Percentiles rank a stretch among this genome's conserved stretches.
These are phyloP conservation scores for Trichophyton simii DNA, from an alignment of 2,329 filamentous ascomycete genomes.

Conservation along the genomic window DNA sequence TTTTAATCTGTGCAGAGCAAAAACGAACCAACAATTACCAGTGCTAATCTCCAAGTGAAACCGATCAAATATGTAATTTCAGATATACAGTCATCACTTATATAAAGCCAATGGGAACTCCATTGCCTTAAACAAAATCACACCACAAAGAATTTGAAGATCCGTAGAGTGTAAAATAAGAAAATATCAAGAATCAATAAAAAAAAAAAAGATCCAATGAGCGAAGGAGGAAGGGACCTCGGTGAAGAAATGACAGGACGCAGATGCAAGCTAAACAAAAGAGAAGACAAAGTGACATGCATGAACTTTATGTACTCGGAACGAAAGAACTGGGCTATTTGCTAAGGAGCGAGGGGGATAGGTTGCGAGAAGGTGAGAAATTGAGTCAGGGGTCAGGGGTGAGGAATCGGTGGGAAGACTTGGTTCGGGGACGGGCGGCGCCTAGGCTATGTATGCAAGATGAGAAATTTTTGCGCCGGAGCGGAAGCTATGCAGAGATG, in stretches of 20 bases:
- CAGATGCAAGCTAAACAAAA: slow-evolving; percentile 1
- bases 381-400: neutral
- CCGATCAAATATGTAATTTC: neutral
- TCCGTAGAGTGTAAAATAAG: neutral
- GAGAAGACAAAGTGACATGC: neutral
- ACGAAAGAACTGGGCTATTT: neutral
- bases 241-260: neutral
- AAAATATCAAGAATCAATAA: neutral
- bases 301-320: neutral
- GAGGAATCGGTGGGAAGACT: neutral
- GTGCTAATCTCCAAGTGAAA: neutral
- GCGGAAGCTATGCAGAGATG: neutral
- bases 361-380: neutral
- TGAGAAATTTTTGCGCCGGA: neutral
- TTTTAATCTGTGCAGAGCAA: too few relatives aligned
- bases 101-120: neutral
- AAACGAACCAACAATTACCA: too few relatives aligned
- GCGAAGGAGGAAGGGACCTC: neutral
- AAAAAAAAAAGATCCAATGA: neutral
- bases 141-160: neutral
- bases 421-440: neutral
- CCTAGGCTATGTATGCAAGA: neutral
- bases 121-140: neutral
- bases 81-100: neutral
- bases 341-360: slow-evolving; percentile 6